Evolutionary conservation across 2,329 filamentous ascomycete genomes (phyloP), one percentile per base, ranked within the genome.

Genomic region (Trichophyton verrucosum): DNA sequence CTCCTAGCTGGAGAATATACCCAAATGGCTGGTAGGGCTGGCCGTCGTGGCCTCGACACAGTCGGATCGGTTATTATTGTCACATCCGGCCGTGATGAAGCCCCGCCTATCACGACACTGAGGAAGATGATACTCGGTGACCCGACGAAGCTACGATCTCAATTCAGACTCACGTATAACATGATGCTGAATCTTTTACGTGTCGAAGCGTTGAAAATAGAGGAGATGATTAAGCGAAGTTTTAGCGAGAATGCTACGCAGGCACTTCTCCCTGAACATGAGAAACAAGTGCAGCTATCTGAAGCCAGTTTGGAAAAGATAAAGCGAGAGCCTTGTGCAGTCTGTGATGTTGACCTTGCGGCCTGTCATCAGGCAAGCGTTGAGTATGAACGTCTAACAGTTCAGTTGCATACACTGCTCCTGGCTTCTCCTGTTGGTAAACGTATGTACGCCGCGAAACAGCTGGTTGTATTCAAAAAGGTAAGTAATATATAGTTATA

Each of bases 191-290:
- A 97, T 70, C 79, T 99, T 36, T 80, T 99, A 57, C 87, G 94
- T 40, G 94, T 99, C 1, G 94, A 99, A 73, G 94, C 94, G 1
- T 77, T 99, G 65, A 97, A 96, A 77, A 97, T 99, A 67, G 94
- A 99, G 73, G 94, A 99, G 75, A 99, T 99, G 94, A 99, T 99
- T 78, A 99, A 99, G 81, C 87, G 94, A 66, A 96, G 91, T 73
- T 99, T 99, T 79, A 96, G 92, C 59, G 94, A 99, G 73, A 94
- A 99, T 74, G 92, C 92, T 24, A 97, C 92, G 0, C 94, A 99
- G 71, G 91, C 95, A 64, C 76, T 97, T 11, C 79, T 97, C 1
- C 94, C 94, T 0, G 91, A 97, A 73, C 92, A 97, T 68, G 91
- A 99, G 74, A 95, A 95, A 74, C 88, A 91, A 61, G 90, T 99